Conservation (phyloP, 2,329 filamentous ascomycete species). For the Colletotrichum sp. region DNA sequence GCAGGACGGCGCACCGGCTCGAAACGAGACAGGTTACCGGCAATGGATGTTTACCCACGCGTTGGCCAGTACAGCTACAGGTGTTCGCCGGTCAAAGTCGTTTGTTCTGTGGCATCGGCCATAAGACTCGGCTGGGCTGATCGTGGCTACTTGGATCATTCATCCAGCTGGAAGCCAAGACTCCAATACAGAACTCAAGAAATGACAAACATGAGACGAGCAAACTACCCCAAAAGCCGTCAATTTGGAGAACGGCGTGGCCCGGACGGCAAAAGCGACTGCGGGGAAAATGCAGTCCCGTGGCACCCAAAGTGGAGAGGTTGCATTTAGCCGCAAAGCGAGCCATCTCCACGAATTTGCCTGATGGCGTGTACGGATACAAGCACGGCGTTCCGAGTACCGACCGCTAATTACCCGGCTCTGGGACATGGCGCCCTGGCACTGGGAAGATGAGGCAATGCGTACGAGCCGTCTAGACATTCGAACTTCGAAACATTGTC, state of each 20-base stretch:
- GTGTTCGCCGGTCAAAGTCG: background rate
- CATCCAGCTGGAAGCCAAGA: background rate
- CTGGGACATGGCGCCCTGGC: background rate
- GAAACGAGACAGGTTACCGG: background rate
- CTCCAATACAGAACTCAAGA: background rate
- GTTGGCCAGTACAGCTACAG: background rate
- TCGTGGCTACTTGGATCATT: background rate
- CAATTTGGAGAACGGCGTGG: background rate
- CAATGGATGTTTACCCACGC: background rate
- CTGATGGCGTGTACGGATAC: background rate
- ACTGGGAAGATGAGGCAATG: background rate
- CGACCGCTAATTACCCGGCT: slow-evolving; percentile 1
- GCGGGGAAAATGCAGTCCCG: slow-evolving; percentile 6
- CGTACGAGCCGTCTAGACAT: background rate
- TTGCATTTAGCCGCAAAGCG: slow-evolving; percentile 19
- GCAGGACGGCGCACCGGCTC: background rate
- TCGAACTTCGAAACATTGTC: background rate
- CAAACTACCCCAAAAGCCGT: slow-evolving; percentile 3
- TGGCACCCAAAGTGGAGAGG: slow-evolving; percentile 14
- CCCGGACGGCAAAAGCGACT: background rate
- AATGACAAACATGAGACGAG: background rate
- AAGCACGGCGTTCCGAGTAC: background rate
- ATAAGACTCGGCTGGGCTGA: background rate
- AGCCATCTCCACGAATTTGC: slow-evolving; percentile 1
- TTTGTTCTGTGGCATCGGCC: background rate